Evolutionary conservation across 176 grass and related monocot species (phyloP), one percentile per base, ranked within the genome.

Genomic region (Paspalum vaginatum): DNA sequence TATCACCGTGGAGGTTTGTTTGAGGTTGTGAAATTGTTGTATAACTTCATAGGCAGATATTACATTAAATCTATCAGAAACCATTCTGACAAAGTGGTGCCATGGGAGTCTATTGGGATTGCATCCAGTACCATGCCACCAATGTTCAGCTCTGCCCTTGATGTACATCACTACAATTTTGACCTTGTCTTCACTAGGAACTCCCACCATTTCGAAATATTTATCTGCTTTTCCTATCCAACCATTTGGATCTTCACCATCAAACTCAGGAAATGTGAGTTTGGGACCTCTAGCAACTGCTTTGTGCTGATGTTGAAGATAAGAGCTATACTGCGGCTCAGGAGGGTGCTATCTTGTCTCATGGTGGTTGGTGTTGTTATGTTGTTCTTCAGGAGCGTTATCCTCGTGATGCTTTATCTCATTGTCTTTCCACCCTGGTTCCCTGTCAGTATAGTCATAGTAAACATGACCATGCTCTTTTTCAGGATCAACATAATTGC

Each of bases 81-180:
- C 4, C 27, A 32, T 2, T 7, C 0, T 17, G 14, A 25, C 37
- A 1, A 63, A 17, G 2, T 63, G 12, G 2, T 4, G 61, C 26
- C 61, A 63, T 5, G 4, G 1, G 0, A 63, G 1, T 0, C 0
- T 2, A 4, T 11, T 0, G 8, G 52, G 0, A 2, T 18, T 20
- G 2, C 2, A 55, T 0, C 63, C 63, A 9, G 17, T 41, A 1
- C 63, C 15, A 10, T 39, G 41, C 16, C 16, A 42, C 63, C n/a
- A 66, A 42, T 42, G 10, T 3, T 42, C 16, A 40, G 37, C 62
- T 9, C 15, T 8, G 0, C 37, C 32, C 10, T 41, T 65, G 0
- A 41, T 1, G 3, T 65, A 65, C 0, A 18, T 41, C 2, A 20
- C 14, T 5, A 1, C 62, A 0, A 42, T 65, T 39, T n/a, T n/a